Percentiles rank a stretch among this genome's conserved stretches.
Evolutionary conservation across 2,329 filamentous ascomycete genomes (phyloP).

Genomic region (Claviceps sp.): DNA sequence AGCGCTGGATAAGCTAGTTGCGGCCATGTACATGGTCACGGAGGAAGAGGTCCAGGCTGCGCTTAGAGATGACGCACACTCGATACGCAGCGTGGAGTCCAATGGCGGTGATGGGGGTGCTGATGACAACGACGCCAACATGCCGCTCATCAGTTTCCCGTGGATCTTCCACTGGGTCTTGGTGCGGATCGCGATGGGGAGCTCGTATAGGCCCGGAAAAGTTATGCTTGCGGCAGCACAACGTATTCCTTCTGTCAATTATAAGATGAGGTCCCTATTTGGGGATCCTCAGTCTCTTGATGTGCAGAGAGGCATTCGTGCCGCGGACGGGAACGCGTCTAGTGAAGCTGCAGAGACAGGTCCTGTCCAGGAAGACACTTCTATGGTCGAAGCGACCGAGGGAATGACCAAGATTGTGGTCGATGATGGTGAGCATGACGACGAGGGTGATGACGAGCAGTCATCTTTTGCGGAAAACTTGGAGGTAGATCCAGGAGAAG

Average conservation of each 20-base stretch:
- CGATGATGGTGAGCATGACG: not conserved
- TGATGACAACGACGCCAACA: conserved; percentile 23
- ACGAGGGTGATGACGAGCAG: not conserved
- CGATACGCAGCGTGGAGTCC: conserved; percentile 17
- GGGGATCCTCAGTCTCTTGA: not conserved
- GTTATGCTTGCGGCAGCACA: conserved; percentile 8
- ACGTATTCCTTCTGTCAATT: not conserved
- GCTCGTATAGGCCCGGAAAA: conserved; percentile 12
- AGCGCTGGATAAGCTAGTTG: conserved; percentile 56
- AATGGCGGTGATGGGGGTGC: not conserved
- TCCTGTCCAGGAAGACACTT: not conserved
- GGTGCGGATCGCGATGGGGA: conserved; percentile 18
- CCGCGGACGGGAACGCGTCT: not conserved
- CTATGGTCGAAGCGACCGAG: not conserved
- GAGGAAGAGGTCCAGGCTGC: conserved; percentile 53
- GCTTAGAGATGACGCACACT: conserved; percentile 20
- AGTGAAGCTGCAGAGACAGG: not conserved
- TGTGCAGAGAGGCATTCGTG: not conserved
- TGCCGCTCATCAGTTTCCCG: conserved; percentile 85
- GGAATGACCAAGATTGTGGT: not conserved
- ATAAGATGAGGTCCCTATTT: not conserved
- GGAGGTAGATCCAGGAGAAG: not conserved
- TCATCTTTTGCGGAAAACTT: not conserved
- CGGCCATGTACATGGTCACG: conserved; percentile 80
- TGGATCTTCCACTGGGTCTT: conserved; percentile 69